These are phyloP conservation scores for Neofusicoccum sp. DNA, from an alignment of 2,329 filamentous ascomycete genomes.

Conservation along the genomic window DNA sequence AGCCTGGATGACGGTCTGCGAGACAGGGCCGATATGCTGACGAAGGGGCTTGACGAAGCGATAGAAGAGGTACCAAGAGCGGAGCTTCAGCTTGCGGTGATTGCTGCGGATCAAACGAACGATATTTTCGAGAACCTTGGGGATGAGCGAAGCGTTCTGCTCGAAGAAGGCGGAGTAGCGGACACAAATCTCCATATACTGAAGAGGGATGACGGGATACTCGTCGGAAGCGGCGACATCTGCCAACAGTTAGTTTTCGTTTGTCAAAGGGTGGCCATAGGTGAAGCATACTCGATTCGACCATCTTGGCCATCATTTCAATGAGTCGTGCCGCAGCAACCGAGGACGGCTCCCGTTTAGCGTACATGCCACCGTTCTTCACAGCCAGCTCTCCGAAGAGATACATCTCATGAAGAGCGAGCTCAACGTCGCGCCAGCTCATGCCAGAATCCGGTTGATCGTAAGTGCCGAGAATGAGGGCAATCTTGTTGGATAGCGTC, in stretches of 20 bases:
- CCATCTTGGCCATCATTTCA: constrained; percentile 94
- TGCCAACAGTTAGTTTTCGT: constrained; percentile 36
- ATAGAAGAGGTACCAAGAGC: constrained; percentile 97
- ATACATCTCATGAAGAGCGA: constrained; percentile 94
- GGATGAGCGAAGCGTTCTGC: constrained; percentile 76
- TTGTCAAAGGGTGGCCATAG: not conserved
- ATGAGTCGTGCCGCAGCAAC: constrained; percentile 79
- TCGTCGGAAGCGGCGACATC: constrained; percentile 76
- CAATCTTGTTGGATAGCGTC: constrained; percentile 84
- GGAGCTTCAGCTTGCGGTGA: constrained; percentile 81
- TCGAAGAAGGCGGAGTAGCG: constrained; percentile 94
- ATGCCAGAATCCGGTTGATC: constrained; percentile 65
- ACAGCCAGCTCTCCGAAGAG: constrained; percentile 94
- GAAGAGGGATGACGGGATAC: constrained; percentile 88
- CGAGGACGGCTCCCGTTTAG: constrained; percentile 79
- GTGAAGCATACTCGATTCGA: constrained; percentile 72
- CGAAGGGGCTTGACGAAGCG: constrained; percentile 88
- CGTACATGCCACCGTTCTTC: constrained; percentile 81
- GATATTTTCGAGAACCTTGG: constrained; percentile 86
- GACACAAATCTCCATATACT: constrained; percentile 98
- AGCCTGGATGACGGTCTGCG: constrained; percentile 87
- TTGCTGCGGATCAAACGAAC: constrained; percentile 87
- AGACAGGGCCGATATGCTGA: constrained; percentile 81
- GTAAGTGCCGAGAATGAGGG: constrained; percentile 71
- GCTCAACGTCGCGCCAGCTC: constrained; percentile 93